phyloP scores from a whole-genome alignment of 2,329 filamentous ascomycete species.

The Colletotrichum graminicola region DNA sequence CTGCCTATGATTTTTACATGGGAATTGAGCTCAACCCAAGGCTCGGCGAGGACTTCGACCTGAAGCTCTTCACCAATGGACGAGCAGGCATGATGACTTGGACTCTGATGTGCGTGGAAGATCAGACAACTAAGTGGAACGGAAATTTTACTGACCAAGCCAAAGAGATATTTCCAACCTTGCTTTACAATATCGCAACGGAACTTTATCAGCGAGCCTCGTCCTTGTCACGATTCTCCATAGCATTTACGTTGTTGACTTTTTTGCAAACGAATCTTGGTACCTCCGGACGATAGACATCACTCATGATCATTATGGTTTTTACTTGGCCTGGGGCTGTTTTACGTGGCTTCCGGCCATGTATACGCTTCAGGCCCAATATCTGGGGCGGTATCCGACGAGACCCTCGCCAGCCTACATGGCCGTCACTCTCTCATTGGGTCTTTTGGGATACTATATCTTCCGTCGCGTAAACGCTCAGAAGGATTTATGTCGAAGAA shows the following conservation, averaged over 20 bases:
- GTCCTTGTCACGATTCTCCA: slow-evolving; percentile 59
- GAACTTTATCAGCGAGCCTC: slow-evolving; percentile 43
- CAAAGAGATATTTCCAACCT: slow-evolving; percentile 11
- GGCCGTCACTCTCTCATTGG: slow-evolving; percentile 8
- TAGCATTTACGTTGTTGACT: slow-evolving; percentile 59
- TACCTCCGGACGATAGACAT: slow-evolving; percentile 61
- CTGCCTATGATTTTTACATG: slow-evolving; percentile 59
- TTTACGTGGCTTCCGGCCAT: slow-evolving; percentile 59
- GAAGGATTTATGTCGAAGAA: slow-evolving; percentile 56
- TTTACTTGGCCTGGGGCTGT: slow-evolving; percentile 60
- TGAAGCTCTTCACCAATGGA: slow-evolving; percentile 62
- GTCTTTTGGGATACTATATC: slow-evolving; percentile 54
- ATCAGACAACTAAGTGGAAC: no score
- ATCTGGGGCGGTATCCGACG: slow-evolving; percentile 56
- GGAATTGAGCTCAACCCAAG: slow-evolving; percentile 61
- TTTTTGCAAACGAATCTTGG: slow-evolving; percentile 64
- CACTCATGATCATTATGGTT: slow-evolving; percentile 59
- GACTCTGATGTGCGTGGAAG: slow-evolving; percentile 57
- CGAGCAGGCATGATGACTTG: slow-evolving; percentile 61
- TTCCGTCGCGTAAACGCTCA: slow-evolving; percentile 61
- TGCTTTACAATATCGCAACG: not conserved
- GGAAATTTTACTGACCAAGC: not conserved
- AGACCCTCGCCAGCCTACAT: slow-evolving; percentile 47
- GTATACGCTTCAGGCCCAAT: slow-evolving; percentile 63
- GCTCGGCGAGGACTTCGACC: slow-evolving; percentile 56